phyloP scores from a whole-genome alignment of 805 yeast genomes.

The Maudiozyma pseudohumilis region DNA sequence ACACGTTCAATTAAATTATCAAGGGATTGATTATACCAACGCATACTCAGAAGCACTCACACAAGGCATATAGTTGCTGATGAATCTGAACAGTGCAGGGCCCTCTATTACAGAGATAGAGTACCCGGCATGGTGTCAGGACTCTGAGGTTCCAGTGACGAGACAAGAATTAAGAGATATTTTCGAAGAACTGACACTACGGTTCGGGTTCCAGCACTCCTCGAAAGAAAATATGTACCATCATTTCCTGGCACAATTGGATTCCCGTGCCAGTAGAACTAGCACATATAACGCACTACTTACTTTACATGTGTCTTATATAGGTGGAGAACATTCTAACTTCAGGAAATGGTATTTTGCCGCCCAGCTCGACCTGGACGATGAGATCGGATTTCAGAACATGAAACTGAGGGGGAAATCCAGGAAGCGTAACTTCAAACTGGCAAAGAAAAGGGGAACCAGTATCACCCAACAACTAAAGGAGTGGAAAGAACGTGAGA shows the following conservation, averaged over 20 bases:
- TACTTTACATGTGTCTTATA: conserved; percentile 79
- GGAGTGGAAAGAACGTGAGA: conserved; percentile 38
- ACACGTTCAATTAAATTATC: no score
- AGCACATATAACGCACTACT: conserved; percentile 59
- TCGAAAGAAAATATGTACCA: conserved; percentile 73
- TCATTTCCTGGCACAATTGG: conserved; percentile 68
- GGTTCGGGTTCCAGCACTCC: conserved; percentile 80
- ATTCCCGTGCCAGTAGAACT: conserved; percentile 79
- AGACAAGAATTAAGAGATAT: conserved; percentile 51
- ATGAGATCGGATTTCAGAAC: conserved; percentile 47
- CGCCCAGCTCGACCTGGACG: conserved; percentile 70
- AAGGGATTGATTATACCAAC: no score
- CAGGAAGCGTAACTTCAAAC: conserved; percentile 33
- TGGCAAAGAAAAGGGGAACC: conserved; percentile 33
- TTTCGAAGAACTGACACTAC: conserved; percentile 45
- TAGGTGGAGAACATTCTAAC: conserved; percentile 83
- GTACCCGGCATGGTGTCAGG: conserved; percentile 31
- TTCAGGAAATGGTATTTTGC: conserved; percentile 90
- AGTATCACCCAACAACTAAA: conserved; percentile 28
- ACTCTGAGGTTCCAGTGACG: conserved; percentile 60
- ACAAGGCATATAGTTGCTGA: no score
- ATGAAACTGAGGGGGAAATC: conserved; percentile 44
- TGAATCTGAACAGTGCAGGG: conserved; percentile 4
- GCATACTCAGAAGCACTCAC: no score
- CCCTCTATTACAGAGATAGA: conserved; percentile 18